Evolutionary conservation across 257 asterid species (phyloP).

Genomic region (Nicotiana attenuata): DNA sequence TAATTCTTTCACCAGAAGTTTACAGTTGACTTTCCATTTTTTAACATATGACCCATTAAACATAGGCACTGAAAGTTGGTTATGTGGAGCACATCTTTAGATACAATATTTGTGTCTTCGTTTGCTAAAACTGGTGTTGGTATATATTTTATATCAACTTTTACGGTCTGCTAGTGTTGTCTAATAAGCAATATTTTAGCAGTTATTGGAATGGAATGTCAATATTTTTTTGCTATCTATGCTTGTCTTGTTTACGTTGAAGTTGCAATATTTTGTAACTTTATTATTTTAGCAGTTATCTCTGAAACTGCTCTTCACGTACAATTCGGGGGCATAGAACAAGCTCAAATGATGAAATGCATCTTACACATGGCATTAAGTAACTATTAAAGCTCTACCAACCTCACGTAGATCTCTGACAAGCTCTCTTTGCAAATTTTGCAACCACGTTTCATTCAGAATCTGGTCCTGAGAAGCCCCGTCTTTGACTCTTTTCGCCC

Average conservation of each 20-base stretch:
- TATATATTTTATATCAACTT: too few species aligned
- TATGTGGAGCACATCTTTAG: too few species aligned
- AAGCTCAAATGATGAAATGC: background rate
- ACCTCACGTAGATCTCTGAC: constrained; percentile 79
- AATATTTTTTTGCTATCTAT: background rate
- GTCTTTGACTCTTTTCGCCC: constrained; percentile 84
- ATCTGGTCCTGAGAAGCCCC: constrained; percentile 96
- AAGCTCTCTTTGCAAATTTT: constrained; percentile 80
- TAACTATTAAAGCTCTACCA: constrained; percentile 18
- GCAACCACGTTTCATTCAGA: constrained; percentile 79
- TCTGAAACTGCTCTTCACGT: too few species aligned
- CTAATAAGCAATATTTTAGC: background rate
- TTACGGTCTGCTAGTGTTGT: background rate
- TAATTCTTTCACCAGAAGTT: too few species aligned
- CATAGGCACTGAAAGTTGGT: too few species aligned
- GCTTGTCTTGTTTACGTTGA: background rate
- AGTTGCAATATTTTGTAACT: background rate
- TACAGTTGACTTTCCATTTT: too few species aligned
- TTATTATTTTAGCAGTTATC: too few species aligned
- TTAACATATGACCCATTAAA: too few species aligned
- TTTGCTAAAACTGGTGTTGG: too few species aligned
- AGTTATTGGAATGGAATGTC: background rate
- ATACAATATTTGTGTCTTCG: too few species aligned
- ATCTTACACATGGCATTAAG: background rate
- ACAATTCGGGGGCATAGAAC: background rate